Conservation (phyloP, 495 filamentous ascomycete genomes). For the Physcia stellaris region DNA sequence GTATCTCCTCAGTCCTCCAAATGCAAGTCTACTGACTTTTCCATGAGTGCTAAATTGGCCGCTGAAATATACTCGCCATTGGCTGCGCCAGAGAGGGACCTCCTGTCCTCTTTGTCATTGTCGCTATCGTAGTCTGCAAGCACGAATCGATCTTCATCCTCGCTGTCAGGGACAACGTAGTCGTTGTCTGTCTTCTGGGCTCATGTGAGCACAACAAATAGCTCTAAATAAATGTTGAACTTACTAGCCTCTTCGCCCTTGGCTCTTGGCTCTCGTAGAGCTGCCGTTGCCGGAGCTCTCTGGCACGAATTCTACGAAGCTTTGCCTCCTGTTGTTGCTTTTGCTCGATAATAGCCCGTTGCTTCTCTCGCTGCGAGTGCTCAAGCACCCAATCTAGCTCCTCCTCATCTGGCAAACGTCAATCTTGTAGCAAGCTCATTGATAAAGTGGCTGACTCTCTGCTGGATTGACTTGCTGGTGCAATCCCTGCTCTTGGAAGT, state of each 20-base stretch:
- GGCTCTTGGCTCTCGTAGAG: constrained; percentile 30
- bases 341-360: constrained; percentile 47
- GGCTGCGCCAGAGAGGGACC: background rate
- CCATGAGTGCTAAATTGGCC: constrained; percentile 50
- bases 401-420: constrained; percentile 38
- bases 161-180: constrained; percentile 19
- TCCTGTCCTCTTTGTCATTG: constrained; percentile 28
- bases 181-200: constrained; percentile 24
- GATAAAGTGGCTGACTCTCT: too few species aligned
- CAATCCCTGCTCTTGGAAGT: constrained; percentile 58
- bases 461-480: constrained; percentile 33
- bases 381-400: constrained; percentile 88
- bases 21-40: constrained; percentile 27
- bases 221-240: constrained; percentile 4
- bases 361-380: constrained; percentile 51
- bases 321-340: constrained; percentile 59
- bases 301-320: constrained; percentile 51
- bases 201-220: too few species aligned
- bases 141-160: constrained; percentile 60
- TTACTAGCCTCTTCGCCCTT: constrained; percentile 31
- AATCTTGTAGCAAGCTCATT: too few species aligned
- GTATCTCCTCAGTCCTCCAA: too few species aligned
- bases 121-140: constrained; percentile 73
- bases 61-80: constrained; percentile 10
- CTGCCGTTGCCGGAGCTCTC: constrained; percentile 49